These are phyloP conservation scores for Tolypocladium ovalisporum DNA, from an alignment of 2,329 filamentous ascomycete species.

Conservation along the genomic window DNA sequence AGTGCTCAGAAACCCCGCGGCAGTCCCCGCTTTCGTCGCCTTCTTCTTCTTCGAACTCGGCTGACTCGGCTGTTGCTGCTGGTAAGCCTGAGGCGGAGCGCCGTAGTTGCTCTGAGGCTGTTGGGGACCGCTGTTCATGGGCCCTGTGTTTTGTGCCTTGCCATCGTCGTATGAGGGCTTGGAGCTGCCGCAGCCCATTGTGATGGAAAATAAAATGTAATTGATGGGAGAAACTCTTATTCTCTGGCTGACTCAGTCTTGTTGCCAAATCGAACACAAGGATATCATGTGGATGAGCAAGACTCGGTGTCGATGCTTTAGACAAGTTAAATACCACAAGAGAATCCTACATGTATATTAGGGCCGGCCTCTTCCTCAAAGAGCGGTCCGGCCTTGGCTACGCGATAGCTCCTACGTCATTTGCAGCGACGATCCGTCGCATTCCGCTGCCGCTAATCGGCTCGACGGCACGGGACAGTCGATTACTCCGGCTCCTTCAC, in stretches of 20 bases:
- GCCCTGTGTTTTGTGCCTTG: neutral
- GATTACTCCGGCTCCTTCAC: neutral
- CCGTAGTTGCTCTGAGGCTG: neutral
- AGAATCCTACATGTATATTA: neutral
- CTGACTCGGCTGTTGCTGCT: neutral
- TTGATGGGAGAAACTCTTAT: neutral
- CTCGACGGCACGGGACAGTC: neutral
- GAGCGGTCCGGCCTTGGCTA: neutral
- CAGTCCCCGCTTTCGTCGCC: neutral
- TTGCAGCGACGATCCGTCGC: neutral
- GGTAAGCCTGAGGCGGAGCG: neutral
- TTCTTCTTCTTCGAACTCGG: neutral
- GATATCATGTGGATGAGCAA: neutral
- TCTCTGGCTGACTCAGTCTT: neutral
- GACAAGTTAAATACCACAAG: neutral
- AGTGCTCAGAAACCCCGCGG: neutral
- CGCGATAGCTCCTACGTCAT: neutral
- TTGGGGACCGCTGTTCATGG: neutral
- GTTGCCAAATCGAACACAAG: neutral
- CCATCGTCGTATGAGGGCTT: neutral
- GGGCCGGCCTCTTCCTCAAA: neutral
- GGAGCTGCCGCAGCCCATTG: neutral
- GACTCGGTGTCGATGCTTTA: neutral
- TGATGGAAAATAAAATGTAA: neutral
- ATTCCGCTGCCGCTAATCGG: neutral